Evolutionary conservation across 83 land plant genomes (phyloP), one percentile per base, ranked within the genome.

Genomic region (Picea abies): DNA sequence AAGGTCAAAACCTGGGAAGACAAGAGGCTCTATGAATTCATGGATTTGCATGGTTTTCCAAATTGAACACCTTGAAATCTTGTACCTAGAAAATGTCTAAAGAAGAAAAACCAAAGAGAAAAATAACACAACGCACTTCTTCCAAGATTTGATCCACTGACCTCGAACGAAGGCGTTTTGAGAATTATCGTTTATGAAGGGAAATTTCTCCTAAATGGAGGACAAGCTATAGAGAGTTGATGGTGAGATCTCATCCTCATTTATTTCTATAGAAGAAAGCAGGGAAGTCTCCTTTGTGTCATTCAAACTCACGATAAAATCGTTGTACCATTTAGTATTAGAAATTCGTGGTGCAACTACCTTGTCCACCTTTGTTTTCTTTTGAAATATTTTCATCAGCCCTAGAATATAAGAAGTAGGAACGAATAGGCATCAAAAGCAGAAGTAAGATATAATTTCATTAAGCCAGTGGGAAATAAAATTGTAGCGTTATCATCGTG

Each of bases 121-220:
- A 63, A 29, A 68, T 3, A 9, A 10, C 20, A 25, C 63, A 15
- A 79, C 22, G 26, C 39, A 49, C 4, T 26, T 41, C 32, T 37
- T 73, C 71, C 84, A 39, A 8, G 3, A 64, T 22, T 37, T 15
- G 23, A 70, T 41, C 61, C 49, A 23, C 91, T 29, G 16, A 96
- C 98, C 98, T 84, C 96, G 99, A 26, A 97, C 99, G 79, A 97
- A 97, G 32, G 99, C 95, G 84, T 97, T 97, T 81, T 97, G 98
- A 17, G 99, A 98, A 89, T 95, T 97, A 32, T 98, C 99, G 29
- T 29, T 29, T 29, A 29, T 29, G 29, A 29, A 29, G 29, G 29
- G 29, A 29, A 29, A 29, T 29, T 29, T 29, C 29, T 29, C 29
- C 29, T 29, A 29, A 29, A 29, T 29, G 29, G 29, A 29, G 29